Percentiles rank a stretch among this genome's conserved stretches.
Conservation (phyloP, 2,329 filamentous ascomycete genomes). For the Trichoderma harzianum region DNA sequence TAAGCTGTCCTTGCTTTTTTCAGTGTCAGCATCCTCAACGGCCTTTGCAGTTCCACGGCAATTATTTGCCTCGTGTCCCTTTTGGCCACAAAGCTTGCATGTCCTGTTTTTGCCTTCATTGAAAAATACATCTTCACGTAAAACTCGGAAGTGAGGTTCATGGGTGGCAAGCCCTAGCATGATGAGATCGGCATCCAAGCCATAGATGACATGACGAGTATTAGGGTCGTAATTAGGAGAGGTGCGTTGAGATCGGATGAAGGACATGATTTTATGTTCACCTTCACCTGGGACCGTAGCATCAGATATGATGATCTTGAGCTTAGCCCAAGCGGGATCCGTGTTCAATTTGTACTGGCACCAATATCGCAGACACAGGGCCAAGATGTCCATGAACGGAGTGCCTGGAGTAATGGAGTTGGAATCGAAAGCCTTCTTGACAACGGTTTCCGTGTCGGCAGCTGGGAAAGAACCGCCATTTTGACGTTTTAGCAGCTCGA, state of each 20-base stretch:
- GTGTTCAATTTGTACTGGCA: constrained; percentile 96
- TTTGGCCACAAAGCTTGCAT: constrained; percentile 87
- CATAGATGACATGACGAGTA: constrained; percentile 96
- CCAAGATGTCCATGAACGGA: constrained; percentile 97
- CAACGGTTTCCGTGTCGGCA: constrained; percentile 57
- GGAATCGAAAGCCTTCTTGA: constrained; percentile 90
- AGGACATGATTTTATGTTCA: constrained; percentile 99
- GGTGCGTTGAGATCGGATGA: constrained; percentile 87
- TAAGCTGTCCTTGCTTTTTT: constrained; percentile 74
- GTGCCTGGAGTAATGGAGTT: constrained; percentile 90
- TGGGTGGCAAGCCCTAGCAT: constrained; percentile 97
- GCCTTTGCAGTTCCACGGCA: constrained; percentile 75
- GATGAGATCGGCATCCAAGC: constrained; percentile 94
- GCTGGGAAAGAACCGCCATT: constrained; percentile 62
- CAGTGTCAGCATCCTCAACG: constrained; percentile 75
- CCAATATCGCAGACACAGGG: constrained; percentile 89
- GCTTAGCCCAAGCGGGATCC: constrained; percentile 89
- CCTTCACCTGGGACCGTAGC: constrained; percentile 96
- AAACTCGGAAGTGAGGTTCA: constrained; percentile 92
- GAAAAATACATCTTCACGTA: constrained; percentile 95
- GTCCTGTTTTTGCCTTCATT: constrained; percentile 79
- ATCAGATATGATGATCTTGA: constrained; percentile 98
- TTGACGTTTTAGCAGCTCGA: constrained; percentile 79
- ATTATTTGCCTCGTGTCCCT: constrained; percentile 82
- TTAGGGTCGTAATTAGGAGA: constrained; percentile 93